Base-by-base conservation (phyloP, 169 alveolate species). In the Plasmodium malariae region DNA sequence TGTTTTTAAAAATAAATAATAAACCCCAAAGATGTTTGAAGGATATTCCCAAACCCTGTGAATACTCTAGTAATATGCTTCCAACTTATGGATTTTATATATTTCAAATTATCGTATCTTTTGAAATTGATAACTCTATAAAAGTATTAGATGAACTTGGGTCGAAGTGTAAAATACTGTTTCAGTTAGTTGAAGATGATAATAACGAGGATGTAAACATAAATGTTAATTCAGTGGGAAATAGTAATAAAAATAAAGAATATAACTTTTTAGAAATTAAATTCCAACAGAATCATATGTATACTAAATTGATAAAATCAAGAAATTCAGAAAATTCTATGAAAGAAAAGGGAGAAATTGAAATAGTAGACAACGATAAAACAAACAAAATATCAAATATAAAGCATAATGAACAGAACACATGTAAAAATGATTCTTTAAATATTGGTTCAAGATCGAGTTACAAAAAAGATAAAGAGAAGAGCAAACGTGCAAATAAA, bases 61-160 rank as follows among this genome's bases (percentile, higher is more conserved):
- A 69, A 49, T 68, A 70, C 24, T 86, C 54, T 32, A 86, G 87
- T 45, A 86, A 86, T 30, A 72, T 40, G 19, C 73, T 86, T 34
- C 92, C 92, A 21, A 57, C 73, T 3, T 59, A 86, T 62, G 92
- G 92, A 37, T 68, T 87, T n/a, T 86, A 86, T 65, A 86, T 86
- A 57, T 86, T 86, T 59, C 92, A 86, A 70, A 36, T 86, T 49
- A 67, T 48, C 19, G 92, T 86, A 19, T 68, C 87, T 48, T 86
- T 86, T 63, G 92, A 86, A 69, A 86, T 86, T 26, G 92, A 86
- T n/a, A 86, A 86, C 59, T 86, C 92, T n/a, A 86, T 86, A 70
- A 86, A 86, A 73, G 92, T 86, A 59, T 86, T 86, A 63, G 92
- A 86, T 57, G 92, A 86, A 21, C 68, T 26, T 26, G 92, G 92